Percentiles rank a stretch among this genome's conserved stretches.
These are phyloP conservation scores for Chrysoporthe deuterocubensis DNA, from an alignment of 2,329 filamentous ascomycete genomes.

Conservation along the genomic window DNA sequence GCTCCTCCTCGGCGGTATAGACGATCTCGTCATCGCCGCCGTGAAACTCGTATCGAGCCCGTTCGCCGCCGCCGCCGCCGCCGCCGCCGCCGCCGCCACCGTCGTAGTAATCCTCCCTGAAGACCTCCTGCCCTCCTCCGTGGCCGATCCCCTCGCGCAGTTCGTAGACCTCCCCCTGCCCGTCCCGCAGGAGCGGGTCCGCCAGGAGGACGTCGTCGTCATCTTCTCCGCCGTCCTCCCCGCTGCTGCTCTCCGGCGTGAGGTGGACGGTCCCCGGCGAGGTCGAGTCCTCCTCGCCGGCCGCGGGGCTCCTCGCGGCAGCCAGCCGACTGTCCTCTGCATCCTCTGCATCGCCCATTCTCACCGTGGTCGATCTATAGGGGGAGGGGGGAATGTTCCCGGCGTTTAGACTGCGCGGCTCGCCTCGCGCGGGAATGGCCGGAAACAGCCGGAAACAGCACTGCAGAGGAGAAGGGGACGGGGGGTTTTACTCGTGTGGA, in stretches of 20 bases:
- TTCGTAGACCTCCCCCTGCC: constrained; percentile 31
- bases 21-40: constrained; percentile 36
- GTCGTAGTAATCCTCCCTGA: neutral
- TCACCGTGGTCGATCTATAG: neutral
- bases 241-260: constrained; percentile 32
- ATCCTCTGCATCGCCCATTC: constrained; percentile 6
- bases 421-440: too few species aligned
- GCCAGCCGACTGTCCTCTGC: neutral
- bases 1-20: constrained; percentile 72
- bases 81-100: neutral
- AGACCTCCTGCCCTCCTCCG: neutral
- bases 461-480: too few species aligned
- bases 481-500: too few species aligned
- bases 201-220: constrained; percentile 7
- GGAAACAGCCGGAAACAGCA: too few species aligned
- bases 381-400: too few species aligned
- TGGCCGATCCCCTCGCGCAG: constrained; percentile 26
- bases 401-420: too few species aligned
- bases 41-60: neutral
- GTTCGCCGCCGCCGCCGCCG: constrained; percentile 3
- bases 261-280: constrained; percentile 27
- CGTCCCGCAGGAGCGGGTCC: constrained; percentile 16
- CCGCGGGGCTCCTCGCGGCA: too few species aligned
- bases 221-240: constrained; percentile 23
- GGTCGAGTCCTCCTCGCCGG: constrained; percentile 6